These are phyloP conservation scores for Leccinum boreale DNA, from an alignment of 768 basidiomycete genomes.

Conservation along the genomic window DNA sequence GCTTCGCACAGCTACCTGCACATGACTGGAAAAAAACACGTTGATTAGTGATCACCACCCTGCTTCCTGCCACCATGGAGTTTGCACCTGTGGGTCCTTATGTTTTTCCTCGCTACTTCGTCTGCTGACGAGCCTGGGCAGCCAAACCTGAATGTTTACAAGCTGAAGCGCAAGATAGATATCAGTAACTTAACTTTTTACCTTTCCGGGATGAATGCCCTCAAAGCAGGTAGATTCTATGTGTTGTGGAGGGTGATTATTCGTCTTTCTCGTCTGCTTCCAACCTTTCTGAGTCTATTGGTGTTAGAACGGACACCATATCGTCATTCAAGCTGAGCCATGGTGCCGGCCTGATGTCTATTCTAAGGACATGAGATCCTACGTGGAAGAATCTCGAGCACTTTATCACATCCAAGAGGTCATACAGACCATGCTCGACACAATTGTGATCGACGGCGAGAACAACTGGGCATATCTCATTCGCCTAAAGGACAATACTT, in stretches of 20 bases:
- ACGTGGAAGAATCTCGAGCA: constrained; percentile 21
- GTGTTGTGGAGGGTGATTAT: constrained; percentile 26
- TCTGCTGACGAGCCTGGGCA: constrained; percentile 4
- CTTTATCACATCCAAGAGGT: constrained; percentile 27
- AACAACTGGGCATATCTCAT: constrained; percentile 34
- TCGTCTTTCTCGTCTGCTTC: background rate
- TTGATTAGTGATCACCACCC: constrained; percentile 7
- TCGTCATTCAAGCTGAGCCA: constrained; percentile 31
- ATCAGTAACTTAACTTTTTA: constrained; percentile 23
- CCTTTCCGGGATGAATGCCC: constrained; percentile 5
- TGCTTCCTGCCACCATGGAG: constrained; percentile 20
- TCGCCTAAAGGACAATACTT: constrained; percentile 25
- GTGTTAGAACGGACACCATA: constrained; percentile 25
- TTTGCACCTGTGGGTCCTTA: constrained; percentile 30
- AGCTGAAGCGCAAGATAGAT: constrained; percentile 25
- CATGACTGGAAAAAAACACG: constrained; percentile 11
- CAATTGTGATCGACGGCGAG: constrained; percentile 27
- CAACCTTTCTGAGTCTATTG: constrained; percentile 5
- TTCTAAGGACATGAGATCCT: background rate
- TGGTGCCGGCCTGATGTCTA: constrained; percentile 18
- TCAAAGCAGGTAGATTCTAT: constrained; percentile 19
- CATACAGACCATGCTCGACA: constrained; percentile 33
- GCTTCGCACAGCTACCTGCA: constrained; percentile 10
- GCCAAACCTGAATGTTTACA: constrained; percentile 18
- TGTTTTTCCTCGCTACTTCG: background rate